Conservation (phyloP, 768 basidiomycete genomes). For the Termitomyces sp. region DNA sequence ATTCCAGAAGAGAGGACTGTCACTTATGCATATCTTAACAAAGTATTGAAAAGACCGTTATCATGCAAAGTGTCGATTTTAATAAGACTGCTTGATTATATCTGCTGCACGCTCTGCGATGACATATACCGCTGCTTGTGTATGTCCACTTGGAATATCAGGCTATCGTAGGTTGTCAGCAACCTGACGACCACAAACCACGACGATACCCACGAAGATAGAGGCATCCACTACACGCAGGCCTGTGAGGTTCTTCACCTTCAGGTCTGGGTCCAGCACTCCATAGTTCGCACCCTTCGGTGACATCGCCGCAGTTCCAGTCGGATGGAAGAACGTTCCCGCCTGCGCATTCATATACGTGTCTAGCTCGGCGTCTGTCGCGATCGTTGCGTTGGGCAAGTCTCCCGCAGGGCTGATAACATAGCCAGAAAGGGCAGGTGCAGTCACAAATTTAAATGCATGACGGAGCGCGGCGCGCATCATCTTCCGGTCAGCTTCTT, state of each 20-base stretch:
- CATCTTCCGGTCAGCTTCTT: slow-evolving; percentile 6
- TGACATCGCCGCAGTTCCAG: slow-evolving; percentile 25
- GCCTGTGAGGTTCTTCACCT: slow-evolving; percentile 27
- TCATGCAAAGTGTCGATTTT: background rate
- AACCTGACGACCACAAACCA: background rate
- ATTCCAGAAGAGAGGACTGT: no score
- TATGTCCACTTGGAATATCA: slow-evolving; percentile 24
- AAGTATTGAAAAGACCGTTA: background rate
- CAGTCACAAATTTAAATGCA: slow-evolving; percentile 9
- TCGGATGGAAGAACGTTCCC: slow-evolving; percentile 23
- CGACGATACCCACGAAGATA: slow-evolving; percentile 14
- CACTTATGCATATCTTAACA: no score
- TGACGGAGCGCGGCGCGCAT: slow-evolving; percentile 11
- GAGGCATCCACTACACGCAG: slow-evolving; percentile 33
- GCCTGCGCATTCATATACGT: slow-evolving; percentile 16
- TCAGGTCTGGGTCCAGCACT: slow-evolving; percentile 19
- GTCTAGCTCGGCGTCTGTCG: slow-evolving; percentile 21
- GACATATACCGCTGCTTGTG: slow-evolving; percentile 28
- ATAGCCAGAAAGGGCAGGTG: slow-evolving; percentile 6
- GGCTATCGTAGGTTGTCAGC: slow-evolving; percentile 14
- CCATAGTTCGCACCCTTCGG: slow-evolving; percentile 16
- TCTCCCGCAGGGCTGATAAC: slow-evolving; percentile 6
- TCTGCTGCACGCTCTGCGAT: slow-evolving; percentile 30
- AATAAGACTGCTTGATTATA: slow-evolving; percentile 18
- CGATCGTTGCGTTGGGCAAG: slow-evolving; percentile 8